phyloP scores from a whole-genome alignment of 805 yeast species.

The Candida tibetensis region DNA sequence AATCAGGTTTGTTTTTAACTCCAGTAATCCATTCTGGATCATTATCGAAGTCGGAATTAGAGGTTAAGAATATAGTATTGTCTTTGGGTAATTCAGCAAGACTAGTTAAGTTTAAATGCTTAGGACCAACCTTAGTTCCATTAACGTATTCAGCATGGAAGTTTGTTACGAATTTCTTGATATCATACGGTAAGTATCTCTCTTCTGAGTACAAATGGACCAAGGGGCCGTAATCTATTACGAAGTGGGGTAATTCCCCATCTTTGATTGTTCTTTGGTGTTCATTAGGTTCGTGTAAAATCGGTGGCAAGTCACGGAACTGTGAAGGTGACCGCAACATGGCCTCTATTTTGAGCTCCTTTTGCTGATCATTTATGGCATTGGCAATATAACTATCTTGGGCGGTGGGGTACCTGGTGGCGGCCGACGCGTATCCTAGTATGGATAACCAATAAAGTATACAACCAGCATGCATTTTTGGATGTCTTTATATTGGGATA shows the following conservation, averaged over 20 bases:
- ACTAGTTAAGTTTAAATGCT: constrained; percentile 28
- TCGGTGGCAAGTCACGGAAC: constrained; percentile 33
- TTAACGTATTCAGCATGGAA: constrained; percentile 55
- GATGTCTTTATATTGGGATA: too few species aligned
- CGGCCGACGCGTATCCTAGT: constrained; percentile 1
- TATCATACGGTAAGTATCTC: constrained; percentile 77
- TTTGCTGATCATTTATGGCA: constrained; percentile 17
- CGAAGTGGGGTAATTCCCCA: constrained; percentile 65
- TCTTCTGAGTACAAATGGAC: constrained; percentile 91
- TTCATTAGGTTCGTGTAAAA: constrained; percentile 28
- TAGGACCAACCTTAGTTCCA: constrained; percentile 42
- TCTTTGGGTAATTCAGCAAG: constrained; percentile 31
- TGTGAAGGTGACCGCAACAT: constrained; percentile 21
- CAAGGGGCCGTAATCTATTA: constrained; percentile 65
- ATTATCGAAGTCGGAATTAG: constrained; percentile 64
- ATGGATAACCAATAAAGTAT: constrained; percentile 1
- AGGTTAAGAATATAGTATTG: constrained; percentile 54
- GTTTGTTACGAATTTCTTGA: constrained; percentile 63
- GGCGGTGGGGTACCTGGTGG: constrained; percentile 7
- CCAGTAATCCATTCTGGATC: constrained; percentile 89
- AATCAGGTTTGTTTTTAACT: constrained; percentile 57
- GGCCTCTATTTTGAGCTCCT: constrained; percentile 21
- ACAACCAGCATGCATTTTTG: neutral
- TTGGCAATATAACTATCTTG: constrained; percentile 20
- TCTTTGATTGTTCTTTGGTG: constrained; percentile 38